Conservation (phyloP, 2,329 filamentous ascomycete species). For the Colletotrichum sansevieriae region DNA sequence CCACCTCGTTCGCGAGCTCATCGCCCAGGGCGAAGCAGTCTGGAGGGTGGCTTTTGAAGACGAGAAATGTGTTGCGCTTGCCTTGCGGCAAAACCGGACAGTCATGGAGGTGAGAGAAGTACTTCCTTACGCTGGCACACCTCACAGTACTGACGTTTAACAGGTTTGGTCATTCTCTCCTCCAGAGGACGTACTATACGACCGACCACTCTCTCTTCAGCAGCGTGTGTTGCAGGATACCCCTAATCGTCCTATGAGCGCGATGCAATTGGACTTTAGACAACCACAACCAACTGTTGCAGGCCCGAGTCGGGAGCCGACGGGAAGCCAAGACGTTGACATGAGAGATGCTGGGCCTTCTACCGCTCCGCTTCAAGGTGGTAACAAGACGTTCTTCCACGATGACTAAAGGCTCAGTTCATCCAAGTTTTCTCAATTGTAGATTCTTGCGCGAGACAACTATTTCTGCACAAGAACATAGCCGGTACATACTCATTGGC, state of each 20-base stretch:
- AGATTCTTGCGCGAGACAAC: neutral
- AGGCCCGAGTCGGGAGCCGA: constrained; percentile 50
- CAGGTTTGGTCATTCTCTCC: constrained; percentile 97
- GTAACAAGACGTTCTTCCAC: constrained; percentile 64
- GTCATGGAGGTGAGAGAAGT: constrained; percentile 88
- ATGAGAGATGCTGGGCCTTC: constrained; percentile 70
- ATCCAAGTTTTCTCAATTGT: neutral
- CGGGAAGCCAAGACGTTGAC: constrained; percentile 61
- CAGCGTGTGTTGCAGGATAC: constrained; percentile 59
- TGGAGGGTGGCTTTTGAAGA: constrained; percentile 99
- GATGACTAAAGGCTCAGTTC: constrained; percentile 53
- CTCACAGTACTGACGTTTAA: constrained; percentile 47
- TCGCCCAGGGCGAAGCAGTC: constrained; percentile 91
- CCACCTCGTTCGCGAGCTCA: constrained; percentile 89
- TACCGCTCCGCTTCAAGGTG: constrained; percentile 64
- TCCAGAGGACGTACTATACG: constrained; percentile 75
- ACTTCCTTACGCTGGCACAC: neutral
- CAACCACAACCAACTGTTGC: constrained; percentile 49
- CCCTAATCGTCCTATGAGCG: constrained; percentile 64
- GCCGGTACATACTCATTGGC: constrained; percentile 2
- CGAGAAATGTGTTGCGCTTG: constrained; percentile 97
- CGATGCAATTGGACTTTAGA: constrained; percentile 61
- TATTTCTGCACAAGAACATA: constrained; percentile 1
- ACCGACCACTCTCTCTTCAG: constrained; percentile 64
- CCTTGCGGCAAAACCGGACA: constrained; percentile 84